Evolutionary conservation across 2,329 filamentous ascomycete species (phyloP), one percentile per base, ranked within the genome.

Genomic region (Penicillium aurantiogriseum): DNA sequence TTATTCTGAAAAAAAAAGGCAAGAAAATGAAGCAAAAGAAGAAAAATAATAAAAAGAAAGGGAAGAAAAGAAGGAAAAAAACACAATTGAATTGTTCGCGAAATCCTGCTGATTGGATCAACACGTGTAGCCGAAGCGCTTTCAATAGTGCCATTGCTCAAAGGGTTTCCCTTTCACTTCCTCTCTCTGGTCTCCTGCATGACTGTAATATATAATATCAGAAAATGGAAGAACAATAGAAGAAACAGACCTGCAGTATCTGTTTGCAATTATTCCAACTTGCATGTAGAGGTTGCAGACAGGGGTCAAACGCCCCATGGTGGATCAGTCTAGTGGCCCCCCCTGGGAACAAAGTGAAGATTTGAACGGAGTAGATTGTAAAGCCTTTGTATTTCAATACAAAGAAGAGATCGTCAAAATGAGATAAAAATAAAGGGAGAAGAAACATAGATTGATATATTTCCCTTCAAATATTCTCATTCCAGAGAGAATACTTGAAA

Each of bases 121-220:
- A 27, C 21, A 40, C n/a, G 31, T 53, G 39, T 46, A 17, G 51
- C 51, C 45, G 44, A 46, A 46, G 36, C 43, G 45, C 57, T 49
- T 59, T 58, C 58, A 54, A 63, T 64, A 58, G 60, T 51, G 52
- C 47, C 51, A 46, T 36, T 35, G 47, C 11, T 23, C 23, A 23
- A 23, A 23, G 15, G 11, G 36, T 44, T 33, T 6, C 7, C 3
- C 15, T 25, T n/a, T n/a, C 35, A 19, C 21, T 49, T 25, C 6
- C 6, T 7, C 25, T 25, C 25, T 27, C 23, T 23, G 25, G 3
- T 40, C 35, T 47, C 45, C 31, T 25, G 5, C 13, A 5, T 35
- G 19, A n/a, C 29, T 35, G 15, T 25, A 10, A 29, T 5, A 21
- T 45, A n/a, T 19, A 13, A 29, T 17, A 21, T 38, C 4, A 17